Base-by-base conservation (phyloP, 495 filamentous ascomycete species). In the Penicillium egyptiacum region DNA sequence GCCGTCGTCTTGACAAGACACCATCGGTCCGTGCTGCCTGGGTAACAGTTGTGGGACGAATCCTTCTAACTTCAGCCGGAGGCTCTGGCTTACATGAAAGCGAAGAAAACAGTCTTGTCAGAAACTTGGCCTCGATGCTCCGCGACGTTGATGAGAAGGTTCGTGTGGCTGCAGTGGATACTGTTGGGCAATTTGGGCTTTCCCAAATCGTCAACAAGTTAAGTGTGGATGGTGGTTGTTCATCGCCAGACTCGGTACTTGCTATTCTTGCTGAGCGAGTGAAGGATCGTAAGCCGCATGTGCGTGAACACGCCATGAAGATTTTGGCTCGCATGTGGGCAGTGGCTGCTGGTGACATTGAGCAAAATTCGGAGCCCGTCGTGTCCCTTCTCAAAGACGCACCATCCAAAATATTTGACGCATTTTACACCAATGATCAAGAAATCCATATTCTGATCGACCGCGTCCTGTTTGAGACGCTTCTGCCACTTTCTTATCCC, bases 141-240 rank as follows among this genome's bases (percentile, higher is more conserved):
- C 85, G 83, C 3, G 94, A 98, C 65, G 82, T 81, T 12, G 95
- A 99, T 64, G 94, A 99, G 57, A 90, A 83, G 58, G 94, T 99
- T 37, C 83, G 94, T 48, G 73, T 98, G 43, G 87, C 93, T 16
- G 92, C 92, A 16, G 87, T 97, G 11, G 86, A 88, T 63, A 87
- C 86, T 0, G 80, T 99, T 25, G 88, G 87, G 42, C 81, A 79
- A 30, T 90, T 95, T 72, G 83, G 83, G 52, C 86, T 96, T 69
- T 75, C 79, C 53, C 84, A 95, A 62, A 80, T 98, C 45, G 80
- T 96, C 45, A 74, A 84, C 31, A 96, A 95, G 64, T 75, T 99
- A 25, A 89, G 87, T 5, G 80, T 83, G 2, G 81, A 77, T 62
- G 92, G 92, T 41, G 85, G 88, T 31, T 82, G 92, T 23, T 79